Evolutionary conservation across 352 stramenopile species (phyloP).

Genomic region (Globisporangium canariense): DNA sequence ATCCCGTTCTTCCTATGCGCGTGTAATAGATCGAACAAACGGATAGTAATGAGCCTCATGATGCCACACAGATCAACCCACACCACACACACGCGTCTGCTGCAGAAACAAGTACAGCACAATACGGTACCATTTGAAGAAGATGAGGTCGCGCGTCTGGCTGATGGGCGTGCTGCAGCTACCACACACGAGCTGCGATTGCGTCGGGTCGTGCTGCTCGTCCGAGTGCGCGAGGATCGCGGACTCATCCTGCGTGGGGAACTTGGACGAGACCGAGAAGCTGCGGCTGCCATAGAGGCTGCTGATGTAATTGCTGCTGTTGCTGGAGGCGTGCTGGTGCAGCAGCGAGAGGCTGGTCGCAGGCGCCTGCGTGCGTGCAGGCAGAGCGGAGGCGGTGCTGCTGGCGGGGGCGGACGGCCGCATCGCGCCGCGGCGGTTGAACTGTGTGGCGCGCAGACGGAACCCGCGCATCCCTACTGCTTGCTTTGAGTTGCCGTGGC

Average conservation of each 20-base stretch:
- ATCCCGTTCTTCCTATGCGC: conserved; percentile 53
- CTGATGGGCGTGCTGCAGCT: conserved; percentile 66
- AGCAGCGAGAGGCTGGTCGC: conserved; percentile 4
- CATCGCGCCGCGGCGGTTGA: background rate
- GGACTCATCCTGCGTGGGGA: conserved; percentile 51
- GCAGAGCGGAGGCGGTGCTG: background rate
- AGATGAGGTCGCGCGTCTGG: conserved; percentile 62
- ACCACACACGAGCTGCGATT: conserved; percentile 56
- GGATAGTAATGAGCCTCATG: background rate
- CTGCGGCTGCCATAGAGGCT: background rate
- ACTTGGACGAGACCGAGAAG: conserved; percentile 34
- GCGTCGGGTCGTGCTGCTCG: conserved; percentile 30
- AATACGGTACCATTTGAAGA: conserved; percentile 64
- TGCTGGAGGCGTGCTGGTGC: background rate
- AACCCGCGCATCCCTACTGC: conserved; percentile 13
- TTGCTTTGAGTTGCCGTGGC: background rate
- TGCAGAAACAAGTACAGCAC: no score
- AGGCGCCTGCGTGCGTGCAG: background rate
- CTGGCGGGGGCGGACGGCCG: background rate
- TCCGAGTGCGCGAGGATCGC: conserved; percentile 34
- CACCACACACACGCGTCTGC: background rate
- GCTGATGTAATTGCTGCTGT: background rate
- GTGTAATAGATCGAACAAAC: background rate
- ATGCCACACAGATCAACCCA: background rate
- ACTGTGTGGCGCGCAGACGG: conserved; percentile 6